Evolutionary conservation across 2,329 filamentous ascomycete species (phyloP).

Genomic region (Scytalidium lignicola): DNA sequence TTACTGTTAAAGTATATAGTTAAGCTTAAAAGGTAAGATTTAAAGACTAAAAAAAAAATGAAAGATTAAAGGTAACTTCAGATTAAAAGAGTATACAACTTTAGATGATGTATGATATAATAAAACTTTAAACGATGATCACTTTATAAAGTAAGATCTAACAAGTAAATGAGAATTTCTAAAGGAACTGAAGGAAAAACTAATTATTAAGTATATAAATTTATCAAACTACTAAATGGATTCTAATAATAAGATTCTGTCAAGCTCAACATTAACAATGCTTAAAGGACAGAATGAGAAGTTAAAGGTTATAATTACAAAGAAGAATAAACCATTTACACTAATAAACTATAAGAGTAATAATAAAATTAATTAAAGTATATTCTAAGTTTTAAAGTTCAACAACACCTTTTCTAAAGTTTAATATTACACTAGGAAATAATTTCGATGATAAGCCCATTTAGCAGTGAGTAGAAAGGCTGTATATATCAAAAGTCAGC

Average conservation of each 20-base stretch:
- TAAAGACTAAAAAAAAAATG: conserved; percentile 81
- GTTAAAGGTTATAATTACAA: conserved; percentile 33
- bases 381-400: conserved; percentile 37
- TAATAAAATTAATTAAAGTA: conserved; percentile 48
- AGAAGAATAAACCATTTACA: conserved; percentile 51
- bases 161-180: conserved; percentile 90
- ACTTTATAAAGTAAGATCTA: conserved; percentile 34
- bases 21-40: conserved; percentile 88
- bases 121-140: too few relatives aligned
- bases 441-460: too few relatives aligned
- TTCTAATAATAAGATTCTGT: conserved; percentile 57
- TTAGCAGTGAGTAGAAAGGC: too few relatives aligned
- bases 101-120: too few relatives aligned
- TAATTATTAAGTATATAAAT: conserved; percentile 39
- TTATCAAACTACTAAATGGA: conserved; percentile 31
- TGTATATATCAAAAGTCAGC: too few relatives aligned
- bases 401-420: too few relatives aligned
- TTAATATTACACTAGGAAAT: too few relatives aligned
- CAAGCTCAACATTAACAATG: conserved; percentile 74
- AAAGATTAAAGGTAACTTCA: conserved; percentile 85
- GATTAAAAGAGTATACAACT: conserved; percentile 83
- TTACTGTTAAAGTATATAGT: conserved; percentile 86
- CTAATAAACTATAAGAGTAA: conserved; percentile 89
- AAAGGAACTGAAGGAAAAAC: conserved; percentile 62
- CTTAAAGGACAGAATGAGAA: conserved; percentile 56